These are phyloP conservation scores for Dryas integrifolia DNA, from an alignment of 331 rosid species.

Conservation along the genomic window DNA sequence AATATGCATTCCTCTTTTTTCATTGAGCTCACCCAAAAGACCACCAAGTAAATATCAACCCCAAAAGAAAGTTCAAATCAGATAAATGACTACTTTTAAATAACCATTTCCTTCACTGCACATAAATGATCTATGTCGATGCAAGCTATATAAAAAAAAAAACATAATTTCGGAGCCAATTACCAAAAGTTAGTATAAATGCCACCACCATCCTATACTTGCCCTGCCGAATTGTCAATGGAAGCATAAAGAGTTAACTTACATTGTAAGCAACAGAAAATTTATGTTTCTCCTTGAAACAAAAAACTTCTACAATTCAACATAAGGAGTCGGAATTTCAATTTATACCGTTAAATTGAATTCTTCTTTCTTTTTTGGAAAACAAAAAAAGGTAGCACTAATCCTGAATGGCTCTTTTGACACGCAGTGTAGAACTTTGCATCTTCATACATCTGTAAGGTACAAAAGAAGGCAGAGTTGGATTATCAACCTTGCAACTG, in stretches of 20 bases:
- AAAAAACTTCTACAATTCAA: constrained; percentile 11
- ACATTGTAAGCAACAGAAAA: constrained; percentile 5
- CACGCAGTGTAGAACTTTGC: constrained; percentile 14
- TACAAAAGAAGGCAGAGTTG: constrained; percentile 16
- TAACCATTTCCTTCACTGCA: too few relatives aligned
- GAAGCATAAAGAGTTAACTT: not conserved
- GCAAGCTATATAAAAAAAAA: too few relatives aligned
- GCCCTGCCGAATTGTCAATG: not conserved
- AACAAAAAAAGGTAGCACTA: constrained; percentile 21
- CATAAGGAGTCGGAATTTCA: constrained; percentile 9
- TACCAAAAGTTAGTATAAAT: too few relatives aligned
- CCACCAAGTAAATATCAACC: too few relatives aligned
- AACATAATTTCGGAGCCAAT: too few relatives aligned
- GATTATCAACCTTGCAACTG: constrained; percentile 25
- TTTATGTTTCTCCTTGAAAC: not conserved
- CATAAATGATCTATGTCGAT: too few relatives aligned
- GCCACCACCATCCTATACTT: not conserved
- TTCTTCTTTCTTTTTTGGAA: not conserved
- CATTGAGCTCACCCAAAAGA: too few relatives aligned
- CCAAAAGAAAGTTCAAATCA: too few relatives aligned
- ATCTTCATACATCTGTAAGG: constrained; percentile 14
- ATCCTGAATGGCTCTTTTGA: constrained; percentile 23
- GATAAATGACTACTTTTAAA: too few relatives aligned
- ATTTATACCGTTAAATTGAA: constrained; percentile 7
- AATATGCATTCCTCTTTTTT: too few relatives aligned